Evolutionary conservation across 768 basidiomycete species (phyloP), one percentile per base, ranked within the genome.

Genomic region (Termitomyces sp.): DNA sequence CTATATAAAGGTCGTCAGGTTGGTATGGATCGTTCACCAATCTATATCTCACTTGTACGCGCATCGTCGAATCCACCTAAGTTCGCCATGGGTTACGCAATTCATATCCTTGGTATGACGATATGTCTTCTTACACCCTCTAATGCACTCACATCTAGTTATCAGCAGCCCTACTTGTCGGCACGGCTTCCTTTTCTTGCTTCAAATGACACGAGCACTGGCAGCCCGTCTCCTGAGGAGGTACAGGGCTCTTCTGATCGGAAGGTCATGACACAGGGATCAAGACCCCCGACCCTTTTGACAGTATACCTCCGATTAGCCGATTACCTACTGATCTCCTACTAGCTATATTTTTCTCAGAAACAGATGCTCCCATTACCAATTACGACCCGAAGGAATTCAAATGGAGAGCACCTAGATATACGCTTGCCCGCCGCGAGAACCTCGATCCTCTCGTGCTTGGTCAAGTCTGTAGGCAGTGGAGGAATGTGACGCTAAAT

Each of bases 401-500:
- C 0, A 7, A 21, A 15, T 41, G 28, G 21, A 40, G 46, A n/a
- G 5, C n/a, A 17, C 38, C 21, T 28, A 23, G 50, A 1, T 40
- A 23, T 5, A 46, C 51, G 4, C 40, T 53, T 31, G 19, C n/a
- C 12, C 10, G 30, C 5, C 26, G 37, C 19, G 41, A 47, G 2
- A 47, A 21, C 33, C 38, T 53, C n/a, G 48, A 56, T 31, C 59
- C 53, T 5, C 12, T 54, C 9, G 10, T 45, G 23, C 47, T 58
- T 28, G 48, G 52, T n/a, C 46, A 54, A 44, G 53, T 54, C 15
- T 58, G 57, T 30, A 49, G 43, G n/a, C 38, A 47, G 9, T 47
- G 50, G 51, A 52, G 51, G 33, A 21, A 35, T 3, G 1, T 58
- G 19, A 54, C 57, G n/a, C 35, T 54, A 1, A 43, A 15, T 7